These are phyloP conservation scores for Helenozyma rhizophorensis DNA, from an alignment of 805 yeast genomes.

Conservation along the genomic window DNA sequence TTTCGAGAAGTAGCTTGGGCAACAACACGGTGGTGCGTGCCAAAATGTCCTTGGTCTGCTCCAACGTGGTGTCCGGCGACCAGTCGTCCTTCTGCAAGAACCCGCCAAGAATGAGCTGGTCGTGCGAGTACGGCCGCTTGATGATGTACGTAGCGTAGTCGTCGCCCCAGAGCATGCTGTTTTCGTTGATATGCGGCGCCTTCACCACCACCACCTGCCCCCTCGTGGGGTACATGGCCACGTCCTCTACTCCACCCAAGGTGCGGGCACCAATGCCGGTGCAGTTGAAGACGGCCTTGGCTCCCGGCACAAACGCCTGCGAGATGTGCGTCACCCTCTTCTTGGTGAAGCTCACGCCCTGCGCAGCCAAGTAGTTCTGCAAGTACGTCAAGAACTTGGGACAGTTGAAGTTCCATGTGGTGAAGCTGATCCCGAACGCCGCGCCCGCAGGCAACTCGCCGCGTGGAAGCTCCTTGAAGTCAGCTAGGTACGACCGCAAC, in stretches of 20 bases:
- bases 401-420: slow-evolving; percentile 69
- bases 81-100: slow-evolving; percentile 61
- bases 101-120: slow-evolving; percentile 73
- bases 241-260: slow-evolving; percentile 64
- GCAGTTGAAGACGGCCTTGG: slow-evolving; percentile 64
- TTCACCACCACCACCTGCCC: slow-evolving; percentile 75
- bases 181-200: slow-evolving; percentile 65
- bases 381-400: slow-evolving; percentile 55
- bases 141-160: slow-evolving; percentile 62
- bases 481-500: slow-evolving; percentile 45
- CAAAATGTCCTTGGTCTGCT: slow-evolving; percentile 59
- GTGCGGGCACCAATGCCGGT: slow-evolving; percentile 66
- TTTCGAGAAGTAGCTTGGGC: slow-evolving; percentile 44
- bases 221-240: slow-evolving; percentile 62
- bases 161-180: slow-evolving; percentile 57
- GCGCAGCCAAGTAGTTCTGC: slow-evolving; percentile 35
- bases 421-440: slow-evolving; percentile 51
- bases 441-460: slow-evolving; percentile 48
- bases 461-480: slow-evolving; percentile 33
- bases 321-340: slow-evolving; percentile 47
- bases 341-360: slow-evolving; percentile 51
- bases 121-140: slow-evolving; percentile 64
- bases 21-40: slow-evolving; percentile 49
- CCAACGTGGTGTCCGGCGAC: slow-evolving; percentile 54
- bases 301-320: slow-evolving; percentile 42